Conservation (phyloP, 441 rosid species). For the Codiaeum variegatum region DNA sequence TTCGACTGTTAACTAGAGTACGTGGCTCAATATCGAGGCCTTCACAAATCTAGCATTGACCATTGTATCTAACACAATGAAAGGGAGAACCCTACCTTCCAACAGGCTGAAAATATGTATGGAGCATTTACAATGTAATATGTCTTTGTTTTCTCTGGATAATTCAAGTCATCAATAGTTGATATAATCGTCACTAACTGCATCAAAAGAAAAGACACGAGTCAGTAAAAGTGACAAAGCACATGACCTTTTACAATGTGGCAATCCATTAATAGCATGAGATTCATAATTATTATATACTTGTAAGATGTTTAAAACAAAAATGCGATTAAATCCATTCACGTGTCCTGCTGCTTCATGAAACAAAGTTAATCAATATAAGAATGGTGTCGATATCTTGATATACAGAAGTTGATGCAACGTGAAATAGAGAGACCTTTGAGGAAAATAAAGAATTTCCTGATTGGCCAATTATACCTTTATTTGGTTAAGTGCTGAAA, state of each 20-base stretch:
- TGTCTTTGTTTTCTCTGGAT: constrained; percentile 88
- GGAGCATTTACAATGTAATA: constrained; percentile 88
- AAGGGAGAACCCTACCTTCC: constrained; percentile 55
- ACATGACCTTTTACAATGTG: not conserved
- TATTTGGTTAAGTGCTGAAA: constrained; percentile 79
- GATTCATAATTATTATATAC: not conserved
- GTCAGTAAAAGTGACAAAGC: constrained; percentile 5
- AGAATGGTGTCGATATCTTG: not conserved
- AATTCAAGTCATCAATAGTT: constrained; percentile 84
- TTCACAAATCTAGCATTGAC: not conserved
- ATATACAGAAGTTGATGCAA: not conserved
- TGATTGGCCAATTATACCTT: constrained; percentile 43
- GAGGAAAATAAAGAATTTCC: not conserved
- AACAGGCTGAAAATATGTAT: constrained; percentile 88
- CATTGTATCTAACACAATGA: not conserved
- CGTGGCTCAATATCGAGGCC: not conserved
- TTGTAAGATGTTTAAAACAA: not conserved
- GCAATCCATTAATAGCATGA: not conserved
- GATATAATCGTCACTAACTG: constrained; percentile 83
- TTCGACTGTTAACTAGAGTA: not conserved
- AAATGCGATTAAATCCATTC: not conserved
- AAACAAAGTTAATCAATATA: not conserved
- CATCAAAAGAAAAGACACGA: constrained; percentile 22
- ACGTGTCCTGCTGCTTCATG: not conserved
- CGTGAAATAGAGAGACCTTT: not conserved